Conservation (phyloP, 2,329 filamentous ascomycete genomes). For the Fusarium sp. region DNA sequence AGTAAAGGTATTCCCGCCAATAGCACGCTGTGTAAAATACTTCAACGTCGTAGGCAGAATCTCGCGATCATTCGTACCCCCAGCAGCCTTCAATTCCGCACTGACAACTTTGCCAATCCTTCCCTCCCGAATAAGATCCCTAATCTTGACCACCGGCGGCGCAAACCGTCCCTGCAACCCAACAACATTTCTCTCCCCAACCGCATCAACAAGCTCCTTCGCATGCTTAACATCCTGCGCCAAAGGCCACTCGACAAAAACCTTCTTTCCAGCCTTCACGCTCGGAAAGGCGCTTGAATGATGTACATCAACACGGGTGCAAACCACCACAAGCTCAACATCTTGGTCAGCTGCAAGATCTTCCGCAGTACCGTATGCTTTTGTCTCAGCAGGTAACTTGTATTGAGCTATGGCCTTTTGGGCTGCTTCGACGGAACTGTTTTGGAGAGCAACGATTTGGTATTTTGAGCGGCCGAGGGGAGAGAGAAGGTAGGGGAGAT, state of each 20-base stretch:
- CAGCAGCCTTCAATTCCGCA: slow-evolving; percentile 56
- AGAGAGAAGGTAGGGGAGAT: slow-evolving; percentile 69
- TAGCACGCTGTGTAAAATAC: slow-evolving; percentile 61
- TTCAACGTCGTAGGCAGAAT: slow-evolving; percentile 49
- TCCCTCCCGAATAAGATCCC: slow-evolving; percentile 56
- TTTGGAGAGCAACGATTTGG: slow-evolving; percentile 63
- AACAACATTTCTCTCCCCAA: slow-evolving; percentile 52
- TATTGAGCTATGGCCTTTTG: slow-evolving; percentile 56
- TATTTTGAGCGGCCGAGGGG: slow-evolving; percentile 56
- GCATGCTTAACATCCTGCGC: slow-evolving; percentile 57
- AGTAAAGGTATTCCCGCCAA: slow-evolving; percentile 59
- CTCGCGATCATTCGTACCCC: slow-evolving; percentile 51
- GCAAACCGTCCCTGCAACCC: slow-evolving; percentile 63
- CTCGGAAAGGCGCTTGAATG: slow-evolving; percentile 57
- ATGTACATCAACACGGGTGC: slow-evolving; percentile 66
- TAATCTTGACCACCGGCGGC: slow-evolving; percentile 58
- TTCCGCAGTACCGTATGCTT: slow-evolving; percentile 62
- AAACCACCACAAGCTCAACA: slow-evolving; percentile 66
- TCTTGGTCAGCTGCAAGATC: slow-evolving; percentile 60
- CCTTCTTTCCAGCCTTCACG: slow-evolving; percentile 62
- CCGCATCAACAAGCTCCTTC: slow-evolving; percentile 54
- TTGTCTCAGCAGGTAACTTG: slow-evolving; percentile 54
- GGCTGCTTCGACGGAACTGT: slow-evolving; percentile 60
- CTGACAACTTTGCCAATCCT: slow-evolving; percentile 65
- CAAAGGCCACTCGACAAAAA: slow-evolving; percentile 70